Evolutionary conservation across 2,329 filamentous ascomycete genomes (phyloP).

Genomic region (Fusarium sublunatum): DNA sequence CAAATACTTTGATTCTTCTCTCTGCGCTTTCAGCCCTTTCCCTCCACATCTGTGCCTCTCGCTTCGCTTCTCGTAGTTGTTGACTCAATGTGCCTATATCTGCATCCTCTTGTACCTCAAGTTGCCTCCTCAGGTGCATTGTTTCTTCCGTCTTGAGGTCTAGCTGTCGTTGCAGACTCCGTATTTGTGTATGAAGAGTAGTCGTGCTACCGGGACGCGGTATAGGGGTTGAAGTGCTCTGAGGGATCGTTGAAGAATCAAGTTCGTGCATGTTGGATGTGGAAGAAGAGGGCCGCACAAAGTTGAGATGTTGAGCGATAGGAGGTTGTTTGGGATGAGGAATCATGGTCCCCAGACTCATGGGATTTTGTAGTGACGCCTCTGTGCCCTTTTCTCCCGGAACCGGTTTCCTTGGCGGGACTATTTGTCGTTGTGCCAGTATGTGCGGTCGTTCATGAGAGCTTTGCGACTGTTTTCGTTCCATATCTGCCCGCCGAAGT

Average conservation of each 20-base stretch:
- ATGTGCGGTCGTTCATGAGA: slow-evolving; percentile 1
- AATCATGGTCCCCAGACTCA: slow-evolving; percentile 54
- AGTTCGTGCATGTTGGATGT: slow-evolving; percentile 34
- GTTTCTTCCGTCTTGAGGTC: slow-evolving; percentile 59
- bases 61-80: slow-evolving; percentile 56
- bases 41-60: slow-evolving; percentile 60
- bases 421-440: slow-evolving; percentile 7
- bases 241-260: slow-evolving; percentile 6
- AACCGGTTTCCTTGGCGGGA: slow-evolving; percentile 23
- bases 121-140: slow-evolving; percentile 56
- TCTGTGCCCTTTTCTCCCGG: slow-evolving; percentile 5
- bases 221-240: slow-evolving; percentile 19
- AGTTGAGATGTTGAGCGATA: slow-evolving; percentile 53
- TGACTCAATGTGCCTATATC: slow-evolving; percentile 61
- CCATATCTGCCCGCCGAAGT: slow-evolving; percentile 22
- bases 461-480: background rate
- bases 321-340: slow-evolving; percentile 53
- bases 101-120: slow-evolving; percentile 58
- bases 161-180: slow-evolving; percentile 61
- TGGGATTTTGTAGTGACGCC: slow-evolving; percentile 36
- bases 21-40: slow-evolving; percentile 67
- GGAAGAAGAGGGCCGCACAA: slow-evolving; percentile 51
- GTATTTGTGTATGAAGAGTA: slow-evolving; percentile 61
- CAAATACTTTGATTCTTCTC: slow-evolving; percentile 60
- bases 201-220: slow-evolving; percentile 47